Evolutionary conservation across 306 rosid genomes (phyloP), one percentile per base, ranked within the genome.

Genomic region (Ceratonia siliqua): DNA sequence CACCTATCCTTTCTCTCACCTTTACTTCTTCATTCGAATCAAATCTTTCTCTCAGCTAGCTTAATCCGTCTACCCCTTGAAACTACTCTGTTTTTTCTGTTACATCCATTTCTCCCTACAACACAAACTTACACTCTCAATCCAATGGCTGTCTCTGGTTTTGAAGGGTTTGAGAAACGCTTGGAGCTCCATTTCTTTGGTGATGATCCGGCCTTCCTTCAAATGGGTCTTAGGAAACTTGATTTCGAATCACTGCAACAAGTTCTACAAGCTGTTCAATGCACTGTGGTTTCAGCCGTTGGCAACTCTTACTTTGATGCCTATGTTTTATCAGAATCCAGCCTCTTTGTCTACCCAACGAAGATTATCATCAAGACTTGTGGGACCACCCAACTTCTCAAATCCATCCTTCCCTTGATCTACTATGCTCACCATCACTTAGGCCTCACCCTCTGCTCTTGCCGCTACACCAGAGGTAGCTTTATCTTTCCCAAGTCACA

Each of bases 331-430:
- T 92, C 98, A 1, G 98, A 92, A 80, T 92, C 98, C 0, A 92
- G 98, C 87, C 94, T 92, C 66, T 92, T 92, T 62, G 89, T 90
- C 2, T 92, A 92, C 82, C 98, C 98, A 5, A 87, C 87, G 0
- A 92, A 90, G 79, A 87, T 92, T 84, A 88, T 92, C 76, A 88
- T 90, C 86, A 92, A 92, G 65, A 92, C 97, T 0, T 92, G 97
- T 55, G 97, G 97, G 65, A 92, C 97, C 59, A 92, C 97, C 63
- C 94, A 92, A 63, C 97, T 92, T 14, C 96, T 92, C 68, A 92
- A 92, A 73, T 86, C 97, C 8, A 79, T 90, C 62, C 58, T 75
- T 3, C 97, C 92, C 1, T 79, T 92, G 17, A 80, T 90, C 74
- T 85, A 74, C 81, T 85, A 71, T 42, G 91, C 97, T 5, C 73